Conservation (phyloP, 2,329 filamentous ascomycete genomes). For the Lasiodiplodia gonubiensis region DNA sequence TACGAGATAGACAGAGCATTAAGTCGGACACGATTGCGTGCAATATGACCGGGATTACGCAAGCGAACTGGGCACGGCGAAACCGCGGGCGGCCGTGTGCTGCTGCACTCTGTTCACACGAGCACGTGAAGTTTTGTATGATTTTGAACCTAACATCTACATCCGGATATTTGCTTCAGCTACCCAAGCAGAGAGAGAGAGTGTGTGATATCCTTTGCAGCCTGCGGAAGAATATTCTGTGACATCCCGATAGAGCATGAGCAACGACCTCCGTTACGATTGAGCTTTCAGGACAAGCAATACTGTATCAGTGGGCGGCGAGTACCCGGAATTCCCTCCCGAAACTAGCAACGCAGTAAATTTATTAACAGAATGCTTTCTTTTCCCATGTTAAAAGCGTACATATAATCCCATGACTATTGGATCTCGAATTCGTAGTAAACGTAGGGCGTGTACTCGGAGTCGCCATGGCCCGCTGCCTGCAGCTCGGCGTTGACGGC, state of each 20-base stretch:
- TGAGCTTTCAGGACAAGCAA: neutral
- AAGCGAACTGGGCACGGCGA: too few relatives aligned
- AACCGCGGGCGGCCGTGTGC: too few relatives aligned
- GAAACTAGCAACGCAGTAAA: constrained; percentile 11
- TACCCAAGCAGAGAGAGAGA: too few relatives aligned
- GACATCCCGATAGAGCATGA: too few relatives aligned
- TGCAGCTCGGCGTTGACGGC: constrained; percentile 82
- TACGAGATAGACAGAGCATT: too few relatives aligned
- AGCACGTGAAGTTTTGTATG: too few relatives aligned
- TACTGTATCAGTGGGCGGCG: neutral
- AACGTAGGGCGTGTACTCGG: constrained; percentile 94
- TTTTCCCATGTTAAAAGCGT: constrained; percentile 4
- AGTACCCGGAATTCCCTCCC: neutral
- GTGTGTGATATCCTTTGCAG: neutral
- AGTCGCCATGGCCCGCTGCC: constrained; percentile 70
- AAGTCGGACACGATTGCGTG: too few relatives aligned
- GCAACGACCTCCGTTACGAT: neutral
- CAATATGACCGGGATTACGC: too few relatives aligned
- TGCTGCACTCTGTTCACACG: too few relatives aligned
- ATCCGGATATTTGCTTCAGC: too few relatives aligned
- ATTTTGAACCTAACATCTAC: too few relatives aligned
- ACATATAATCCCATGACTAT: constrained; percentile 8
- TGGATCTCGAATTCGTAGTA: constrained; percentile 91
- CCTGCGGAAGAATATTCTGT: too few relatives aligned
- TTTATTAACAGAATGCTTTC: constrained; percentile 25